Evolutionary conservation across 768 basidiomycete species (phyloP), one percentile per base, ranked within the genome.

Genomic region (Boletus reticuloceps): DNA sequence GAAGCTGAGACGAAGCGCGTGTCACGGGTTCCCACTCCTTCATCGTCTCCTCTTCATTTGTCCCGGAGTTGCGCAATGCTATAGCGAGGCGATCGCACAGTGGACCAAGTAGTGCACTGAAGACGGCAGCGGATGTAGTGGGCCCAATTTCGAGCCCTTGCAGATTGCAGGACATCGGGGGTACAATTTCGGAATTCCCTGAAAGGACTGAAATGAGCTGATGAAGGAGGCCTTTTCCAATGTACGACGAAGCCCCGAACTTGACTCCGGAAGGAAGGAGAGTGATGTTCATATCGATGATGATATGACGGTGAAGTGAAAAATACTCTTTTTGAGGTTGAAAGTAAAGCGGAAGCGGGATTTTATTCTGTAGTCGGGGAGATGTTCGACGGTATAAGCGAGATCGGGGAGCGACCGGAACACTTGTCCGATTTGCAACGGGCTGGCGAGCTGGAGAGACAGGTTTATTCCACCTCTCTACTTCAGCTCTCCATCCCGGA

Each of bases 201-300:
- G 69, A 65, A 19, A 77, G 56, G 48, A 77, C 48, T n/a, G 74
- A 63, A 46, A 84, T 55, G 16, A 91, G 75, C 22, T 86, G 81
- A 53, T 77, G 67, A 17, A 94, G 79, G 63, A 78, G 75, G 1
- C 88, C 87, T 54, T 75, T 83, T 9, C 78, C 80, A 42, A 86
- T 76, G 58, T 83, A 87, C 7, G 85, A 82, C 10, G 75, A 70
- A 3, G 70, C 38, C 1, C 63, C 65, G 58, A 92, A 86, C 36
- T 75, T 75, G 36, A 80, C 69, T 4, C 84, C 85, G 4, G 79
- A 74, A 22, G 74, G 75, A 7, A 89, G 69, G 31, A 72, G 69
- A 5, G 67, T 66, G 13, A 90, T 76, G 29, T 75, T 75, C 61
- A 84, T 79, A 69, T 92, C 84, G 54, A 75, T 59, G 50, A 67